Evolutionary conservation across 106 monocot genomes (phyloP).

Genomic region (Dendrobium chrysotoxum): DNA sequence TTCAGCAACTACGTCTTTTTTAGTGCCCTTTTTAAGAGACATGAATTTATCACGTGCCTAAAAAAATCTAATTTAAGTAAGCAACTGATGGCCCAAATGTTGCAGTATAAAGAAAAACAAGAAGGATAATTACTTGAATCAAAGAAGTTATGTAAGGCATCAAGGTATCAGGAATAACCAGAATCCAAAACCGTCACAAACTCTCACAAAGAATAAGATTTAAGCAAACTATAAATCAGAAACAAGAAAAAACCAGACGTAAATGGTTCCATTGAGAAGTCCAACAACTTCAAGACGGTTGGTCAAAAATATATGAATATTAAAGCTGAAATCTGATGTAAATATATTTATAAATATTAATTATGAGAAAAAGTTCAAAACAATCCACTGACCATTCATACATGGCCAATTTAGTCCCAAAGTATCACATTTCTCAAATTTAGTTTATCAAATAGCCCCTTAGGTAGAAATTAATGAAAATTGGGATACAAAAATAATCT

Average conservation of each 20-base stretch:
- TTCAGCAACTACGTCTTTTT: slow-evolving; percentile 57
- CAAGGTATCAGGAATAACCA: background rate
- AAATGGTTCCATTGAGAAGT: background rate
- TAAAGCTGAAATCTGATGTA: background rate
- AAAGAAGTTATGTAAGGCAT: background rate
- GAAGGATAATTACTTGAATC: background rate
- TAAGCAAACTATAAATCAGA: background rate
- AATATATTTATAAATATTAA: background rate
- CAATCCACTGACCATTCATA: no score
- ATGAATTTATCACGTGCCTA: slow-evolving; percentile 91
- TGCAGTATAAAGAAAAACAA: background rate
- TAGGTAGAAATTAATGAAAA: no score
- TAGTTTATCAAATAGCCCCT: no score
- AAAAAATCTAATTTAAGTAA: background rate
- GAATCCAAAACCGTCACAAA: background rate
- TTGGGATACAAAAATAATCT: no score
- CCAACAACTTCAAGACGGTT: background rate
- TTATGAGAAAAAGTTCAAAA: no score
- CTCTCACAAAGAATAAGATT: background rate
- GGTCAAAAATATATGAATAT: background rate
- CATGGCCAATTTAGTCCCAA: no score
- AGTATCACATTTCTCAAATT: no score
- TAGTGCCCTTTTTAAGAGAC: slow-evolving; percentile 75
- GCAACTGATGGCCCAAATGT: background rate
- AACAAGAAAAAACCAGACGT: background rate